Evolutionary conservation across 2,329 filamentous ascomycete species (phyloP).

Genomic region (Aspergillus candidus): DNA sequence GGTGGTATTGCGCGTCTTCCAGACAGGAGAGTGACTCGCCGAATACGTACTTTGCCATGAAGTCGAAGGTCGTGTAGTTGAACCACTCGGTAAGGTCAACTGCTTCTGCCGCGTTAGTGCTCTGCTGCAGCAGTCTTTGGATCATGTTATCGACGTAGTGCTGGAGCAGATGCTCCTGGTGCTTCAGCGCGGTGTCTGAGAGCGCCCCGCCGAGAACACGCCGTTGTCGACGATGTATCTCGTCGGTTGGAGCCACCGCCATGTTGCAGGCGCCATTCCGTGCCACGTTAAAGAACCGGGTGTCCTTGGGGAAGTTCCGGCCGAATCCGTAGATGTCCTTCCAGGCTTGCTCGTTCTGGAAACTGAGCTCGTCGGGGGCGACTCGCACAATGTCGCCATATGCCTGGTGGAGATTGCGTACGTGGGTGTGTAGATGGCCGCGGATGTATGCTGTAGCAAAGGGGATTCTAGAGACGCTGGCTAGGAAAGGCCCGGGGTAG

Average conservation of each 20-base stretch:
- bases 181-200: slow-evolving; percentile 19
- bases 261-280: neutral
- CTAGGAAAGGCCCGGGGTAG: slow-evolving; percentile 22
- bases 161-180: slow-evolving; percentile 19
- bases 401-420: slow-evolving; percentile 22
- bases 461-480: slow-evolving; percentile 26
- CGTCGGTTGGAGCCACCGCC: slow-evolving; percentile 1
- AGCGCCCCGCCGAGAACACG: slow-evolving; percentile 21
- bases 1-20: slow-evolving; percentile 24
- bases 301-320: slow-evolving; percentile 19
- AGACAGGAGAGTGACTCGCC: slow-evolving; percentile 31
- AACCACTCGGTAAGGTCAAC: slow-evolving; percentile 24
- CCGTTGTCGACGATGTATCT: slow-evolving; percentile 10
- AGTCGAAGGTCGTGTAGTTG: slow-evolving; percentile 32
- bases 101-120: slow-evolving; percentile 3
- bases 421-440: slow-evolving; percentile 19
- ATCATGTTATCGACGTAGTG: slow-evolving; percentile 17
- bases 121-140: slow-evolving; percentile 5
- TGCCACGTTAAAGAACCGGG: slow-evolving; percentile 8
- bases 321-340: slow-evolving; percentile 29
- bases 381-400: slow-evolving; percentile 35
- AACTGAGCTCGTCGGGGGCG: slow-evolving; percentile 31
- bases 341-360: slow-evolving; percentile 24
- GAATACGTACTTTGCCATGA: slow-evolving; percentile 23
- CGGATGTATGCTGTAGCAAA: slow-evolving; percentile 13